Base-by-base conservation (phyloP, 2,329 filamentous ascomycete species). In the Calonectria honghensis region DNA sequence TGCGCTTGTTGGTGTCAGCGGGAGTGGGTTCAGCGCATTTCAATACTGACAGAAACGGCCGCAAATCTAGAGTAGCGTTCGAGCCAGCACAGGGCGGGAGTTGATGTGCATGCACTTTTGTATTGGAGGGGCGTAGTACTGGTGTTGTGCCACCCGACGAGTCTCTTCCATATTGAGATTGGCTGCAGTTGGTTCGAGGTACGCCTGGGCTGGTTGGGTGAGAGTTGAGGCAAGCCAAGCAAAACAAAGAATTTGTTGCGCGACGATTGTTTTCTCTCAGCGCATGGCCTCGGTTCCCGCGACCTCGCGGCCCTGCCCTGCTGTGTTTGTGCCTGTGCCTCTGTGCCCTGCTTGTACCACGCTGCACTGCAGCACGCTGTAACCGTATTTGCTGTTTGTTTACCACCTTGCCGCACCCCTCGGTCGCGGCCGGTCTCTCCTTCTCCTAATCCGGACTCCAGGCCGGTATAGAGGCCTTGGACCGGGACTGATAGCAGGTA, bases 21-120 rank as follows among this genome's bases (percentile, higher is more conserved):
- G 70, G 69, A 71, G 64, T 72, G 73, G 70, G 64, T 74, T 78
- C 67, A 74, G 76, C 70, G 57, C 67, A 72, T 70, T 32, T 73
- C 51, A 52, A 68, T 69, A 51, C 70, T 70, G 67, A 70, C 68
- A 76, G 59, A 50, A 57, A 74, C 73, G 57, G 70, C 68, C 66
- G 67, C 70, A 67, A 32, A 54, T 59, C 66, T 48, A 14, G 50
- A 45, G 59, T 16, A 59, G 32, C 48, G 57, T 35, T 57, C 32
- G 59, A 65, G 39, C 50, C 39, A 65, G 59, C 35, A 57, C 35
- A n/a, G 32, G 57, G 32, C 32, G 31, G 29, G 31, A 64, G 35
- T 29, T 61, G 48, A 59, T 63, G 54, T 54, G 41, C 39, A 50
- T 39, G 31, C 37, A 69, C 52, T 52, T 69, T 59, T 32, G 67